Evolutionary conservation across 2,329 filamentous ascomycete species (phyloP), one percentile per base, ranked within the genome.

Genomic region (Lecanicillium sp.): DNA sequence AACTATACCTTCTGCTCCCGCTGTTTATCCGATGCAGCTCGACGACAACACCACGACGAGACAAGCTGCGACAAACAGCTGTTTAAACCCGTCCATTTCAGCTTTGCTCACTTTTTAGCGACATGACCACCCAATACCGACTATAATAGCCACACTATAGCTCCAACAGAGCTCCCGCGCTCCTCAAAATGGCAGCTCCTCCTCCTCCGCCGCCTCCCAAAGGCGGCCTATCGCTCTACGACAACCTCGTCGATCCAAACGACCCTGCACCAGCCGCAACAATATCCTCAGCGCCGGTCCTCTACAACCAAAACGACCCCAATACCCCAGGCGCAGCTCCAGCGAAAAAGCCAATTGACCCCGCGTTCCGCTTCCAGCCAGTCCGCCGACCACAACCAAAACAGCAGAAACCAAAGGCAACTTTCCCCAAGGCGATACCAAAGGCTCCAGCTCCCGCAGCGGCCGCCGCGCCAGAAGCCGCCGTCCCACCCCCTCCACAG

Each of bases 351-450:
- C 67, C 63, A 12, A 47, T 68, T 33, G 68, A 74, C 38, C 58
- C 68, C 59, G 78, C 84, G 53, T 71, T 94, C 46, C 83, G 84
- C 59, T 94, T 94, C 66, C 87, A 94, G 59, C 87, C 87, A 37
- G 88, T 88, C 48, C 85, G 85, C 53, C 77, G 86, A 44, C 85
- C 86, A 17, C 79, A 87, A 52, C 49, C 58, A 50, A 82, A 65
- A 55, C 74, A 60, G 54, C 59, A 55, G 63, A 79, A 68, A 56
- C 59, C 72, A 28, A 90, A 88, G 55, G 62, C 75, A 5, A 60
- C 68, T 38, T 74, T 84, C 40, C 64, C 69, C 33, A 76, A 74
- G 44, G 45, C 57, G 10, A 55, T 60, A 7, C 50, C 60, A 33
- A 45, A 52, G 15, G 22, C 30, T 4, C 11, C 14, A 17, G 13